Evolutionary conservation across 805 yeast species (phyloP).

Genomic region (Zygosaccharomyces pseudorouxii): DNA sequence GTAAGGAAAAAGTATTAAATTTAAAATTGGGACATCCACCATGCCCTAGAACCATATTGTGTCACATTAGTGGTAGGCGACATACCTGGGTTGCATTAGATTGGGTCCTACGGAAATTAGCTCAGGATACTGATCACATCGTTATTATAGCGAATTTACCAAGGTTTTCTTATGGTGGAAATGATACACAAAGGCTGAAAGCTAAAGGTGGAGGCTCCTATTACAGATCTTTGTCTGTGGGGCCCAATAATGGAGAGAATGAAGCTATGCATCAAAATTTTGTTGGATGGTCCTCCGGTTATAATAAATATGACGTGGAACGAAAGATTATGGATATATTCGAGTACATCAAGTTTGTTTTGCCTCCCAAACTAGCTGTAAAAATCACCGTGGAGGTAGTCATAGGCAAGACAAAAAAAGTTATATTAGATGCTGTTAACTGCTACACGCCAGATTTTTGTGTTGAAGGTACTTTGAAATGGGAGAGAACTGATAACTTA

Average conservation of each 20-base stretch:
- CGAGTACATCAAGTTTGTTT: slow-evolving; percentile 20
- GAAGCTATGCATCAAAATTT: slow-evolving; percentile 12
- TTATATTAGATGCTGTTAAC: slow-evolving; percentile 30
- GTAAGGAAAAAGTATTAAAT: slow-evolving; percentile 20
- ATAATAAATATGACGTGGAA: slow-evolving; percentile 23
- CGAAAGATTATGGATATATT: slow-evolving; percentile 23
- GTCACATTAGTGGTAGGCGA: slow-evolving; percentile 62
- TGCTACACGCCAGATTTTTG: slow-evolving; percentile 33
- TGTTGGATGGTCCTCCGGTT: slow-evolving; percentile 33
- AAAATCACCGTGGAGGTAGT: slow-evolving; percentile 35
- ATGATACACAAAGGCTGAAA: slow-evolving; percentile 11
- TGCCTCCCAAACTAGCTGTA: slow-evolving; percentile 23
- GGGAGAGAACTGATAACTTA: slow-evolving; percentile 23
- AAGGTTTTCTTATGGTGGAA: slow-evolving; percentile 9
- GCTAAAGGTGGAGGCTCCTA: slow-evolving; percentile 1
- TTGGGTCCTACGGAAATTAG: slow-evolving; percentile 52
- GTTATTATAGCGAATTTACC: slow-evolving; percentile 50
- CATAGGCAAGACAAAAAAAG: slow-evolving; percentile 26
- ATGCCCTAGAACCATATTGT: slow-evolving; percentile 47
- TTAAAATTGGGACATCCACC: slow-evolving; percentile 25
- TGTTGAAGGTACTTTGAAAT: slow-evolving; percentile 24
- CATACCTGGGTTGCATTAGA: slow-evolving; percentile 85
- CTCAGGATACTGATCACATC: slow-evolving; percentile 63
- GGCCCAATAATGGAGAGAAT: slow-evolving; percentile 6
- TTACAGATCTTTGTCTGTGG: slow-evolving; percentile 15